Evolutionary conservation across 2,329 filamentous ascomycete species (phyloP), one percentile per base, ranked within the genome.

Genomic region (Myriosclerotinia scirpicola): DNA sequence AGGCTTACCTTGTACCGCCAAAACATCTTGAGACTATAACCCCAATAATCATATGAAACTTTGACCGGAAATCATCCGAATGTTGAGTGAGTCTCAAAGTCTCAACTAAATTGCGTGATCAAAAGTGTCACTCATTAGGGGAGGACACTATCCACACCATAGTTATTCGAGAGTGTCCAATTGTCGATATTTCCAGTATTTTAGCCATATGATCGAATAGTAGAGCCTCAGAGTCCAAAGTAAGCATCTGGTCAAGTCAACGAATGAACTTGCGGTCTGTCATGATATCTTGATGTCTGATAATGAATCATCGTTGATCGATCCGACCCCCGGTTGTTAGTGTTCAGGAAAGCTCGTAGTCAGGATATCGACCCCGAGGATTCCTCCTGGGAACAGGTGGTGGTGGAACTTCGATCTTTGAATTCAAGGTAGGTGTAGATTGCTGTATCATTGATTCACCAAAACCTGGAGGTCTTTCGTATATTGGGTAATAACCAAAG

Each of bases 281-380:
- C 30, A 2, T 34, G 30, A 34, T 34, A 17, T 22, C 2, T n/a
- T 34, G 26, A 26, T 26, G 26, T 26, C 26, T 26, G 42, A 20
- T 4, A 22, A 34, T 11, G 11, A 34, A 46, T 20, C 26, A n/a
- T 20, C 26, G 20, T 22, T 9, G 22, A 8, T 59, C 40, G 14
- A 15, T 17, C 15, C 15, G 11, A 46, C 46, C 9, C n/a, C 12
- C 46, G 11, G 5, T n/a, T 46, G 5, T 20, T 46, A 22, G 14
- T 17, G 0, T 46, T 30, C 14, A 60, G 36, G 20, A 17, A 5
- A 36, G 7, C 1, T 36, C 30, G 20, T 59, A 59, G 6, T 65
- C 34, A 8, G 54, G 44, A 34, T 65, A 65, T 44, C n/a, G 63
- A n/a, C 63, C 44, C 3, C 54, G 36, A 22, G 44, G 54, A 26